Base-by-base conservation (phyloP, 2,329 filamentous ascomycete genomes). In the Leptographium wingfieldii region DNA sequence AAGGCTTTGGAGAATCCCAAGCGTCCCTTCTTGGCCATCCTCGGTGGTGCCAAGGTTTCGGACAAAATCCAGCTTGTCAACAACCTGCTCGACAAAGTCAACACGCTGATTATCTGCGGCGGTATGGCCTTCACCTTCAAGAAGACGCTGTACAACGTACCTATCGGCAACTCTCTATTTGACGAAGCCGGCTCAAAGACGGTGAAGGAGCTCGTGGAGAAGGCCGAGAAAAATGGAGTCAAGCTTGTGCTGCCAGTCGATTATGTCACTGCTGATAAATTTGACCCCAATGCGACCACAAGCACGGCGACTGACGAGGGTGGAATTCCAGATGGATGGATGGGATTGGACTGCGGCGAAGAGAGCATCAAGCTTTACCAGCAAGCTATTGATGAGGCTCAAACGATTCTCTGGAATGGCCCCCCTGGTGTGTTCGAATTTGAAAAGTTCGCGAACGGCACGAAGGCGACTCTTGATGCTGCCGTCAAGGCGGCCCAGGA, bases 21-120 rank as follows among this genome's bases (percentile, higher is more conserved):
- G 79, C 86, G 92, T 60, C 94, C 94, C 63, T 99, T 99, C 88
- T 86, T 99, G 59, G 95, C 94, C 73, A 99, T 99, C 72, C 88
- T 99, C 59, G 94, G 94, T 69, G 94, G 94, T 68, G 91, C 94
- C 73, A 99, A 99, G 84, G 91, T 99, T 67, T 95, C 90, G 53
- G 94, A 99, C 83, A 99, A 99, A 87, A 99, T 99, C 74, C 90
- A 96, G 81, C 83, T 99, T 69, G 97, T 99, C 72, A 92, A 99
- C 79, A 99, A 99, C 82, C 82, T 99, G 66, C 87, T 99, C 67
- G 89, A 91, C 76, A 97, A 99, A 84, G 92, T 99, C 75, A 84
- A 99, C 83, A 94, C 87, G 74, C 83, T 99, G 66, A 88, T 99
- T 76, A 87, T 99, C 77, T 96, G 92, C 74, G 94, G 94, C 72